phyloP scores from a whole-genome alignment of 306 rosid genomes.

The Quercus bicolor region DNA sequence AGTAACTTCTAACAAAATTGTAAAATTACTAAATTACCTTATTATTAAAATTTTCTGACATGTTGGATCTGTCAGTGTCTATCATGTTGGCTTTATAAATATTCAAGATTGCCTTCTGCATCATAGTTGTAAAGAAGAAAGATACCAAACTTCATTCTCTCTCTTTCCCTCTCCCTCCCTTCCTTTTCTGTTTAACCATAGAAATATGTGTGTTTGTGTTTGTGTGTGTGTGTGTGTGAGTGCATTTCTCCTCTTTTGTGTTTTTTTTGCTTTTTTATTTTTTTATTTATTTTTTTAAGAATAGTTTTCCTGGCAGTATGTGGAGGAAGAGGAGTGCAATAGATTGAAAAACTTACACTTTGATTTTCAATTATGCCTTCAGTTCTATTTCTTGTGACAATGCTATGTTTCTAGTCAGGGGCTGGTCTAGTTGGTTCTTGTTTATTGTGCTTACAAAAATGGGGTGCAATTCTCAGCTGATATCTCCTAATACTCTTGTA shows the following conservation, averaged over 20 bases:
- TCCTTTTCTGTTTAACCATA: not conserved
- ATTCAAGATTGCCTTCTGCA: not conserved
- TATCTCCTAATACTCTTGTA: conserved; percentile 34
- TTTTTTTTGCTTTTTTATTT: not conserved
- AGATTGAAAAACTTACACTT: not conserved
- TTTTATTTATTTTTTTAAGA: not conserved
- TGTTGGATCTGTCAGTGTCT: too few relatives aligned
- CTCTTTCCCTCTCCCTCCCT: not conserved
- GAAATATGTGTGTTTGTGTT: not conserved
- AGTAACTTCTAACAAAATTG: too few relatives aligned
- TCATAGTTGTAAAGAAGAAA: not conserved
- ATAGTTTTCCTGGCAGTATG: not conserved
- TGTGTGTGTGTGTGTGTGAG: too few relatives aligned
- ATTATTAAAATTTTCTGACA: too few relatives aligned
- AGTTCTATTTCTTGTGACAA: not conserved
- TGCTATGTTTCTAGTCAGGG: not conserved
- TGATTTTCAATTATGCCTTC: not conserved
- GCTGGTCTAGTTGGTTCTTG: not conserved
- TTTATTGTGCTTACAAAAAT: conserved; percentile 11
- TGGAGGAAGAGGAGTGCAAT: not conserved
- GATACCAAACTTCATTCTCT: not conserved
- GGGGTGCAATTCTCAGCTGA: conserved; percentile 7
- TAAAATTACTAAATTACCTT: too few relatives aligned
- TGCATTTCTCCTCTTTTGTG: not conserved
- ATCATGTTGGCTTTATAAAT: not conserved